phyloP scores from a whole-genome alignment of 352 stramenopile species.

The Phytopythium ostracodes region DNA sequence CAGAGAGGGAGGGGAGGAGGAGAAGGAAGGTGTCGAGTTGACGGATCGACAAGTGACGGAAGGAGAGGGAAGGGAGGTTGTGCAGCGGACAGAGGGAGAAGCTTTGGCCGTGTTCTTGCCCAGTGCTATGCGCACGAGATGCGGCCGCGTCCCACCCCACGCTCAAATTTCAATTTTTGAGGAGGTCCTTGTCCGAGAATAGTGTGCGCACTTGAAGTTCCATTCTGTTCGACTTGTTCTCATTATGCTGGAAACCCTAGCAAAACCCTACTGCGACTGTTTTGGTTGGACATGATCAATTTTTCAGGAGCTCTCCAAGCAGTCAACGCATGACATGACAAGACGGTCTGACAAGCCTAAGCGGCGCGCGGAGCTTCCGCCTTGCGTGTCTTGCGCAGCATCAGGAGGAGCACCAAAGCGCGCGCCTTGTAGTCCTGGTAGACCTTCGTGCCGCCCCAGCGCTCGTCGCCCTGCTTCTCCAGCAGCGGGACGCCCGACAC shows the following conservation, averaged over 20 bases:
- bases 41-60: background rate
- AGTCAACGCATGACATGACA: background rate
- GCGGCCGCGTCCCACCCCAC: background rate
- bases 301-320: background rate
- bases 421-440: constrained; percentile 80
- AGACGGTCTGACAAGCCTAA: background rate
- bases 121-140: background rate
- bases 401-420: constrained; percentile 58
- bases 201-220: background rate
- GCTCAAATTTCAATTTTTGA: background rate
- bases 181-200: background rate
- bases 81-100: background rate
- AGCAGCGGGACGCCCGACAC: constrained; percentile 76
- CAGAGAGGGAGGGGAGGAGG: no score
- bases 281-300: background rate
- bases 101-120: background rate
- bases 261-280: background rate
- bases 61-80: background rate
- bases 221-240: background rate
- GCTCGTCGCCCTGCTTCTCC: constrained; percentile 67
- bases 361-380: background rate
- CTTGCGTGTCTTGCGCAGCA: constrained; percentile 8
- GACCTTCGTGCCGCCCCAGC: constrained; percentile 50
- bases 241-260: background rate
- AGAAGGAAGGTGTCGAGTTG: background rate